Percentiles rank a stretch among this genome's conserved stretches.
Conservation (phyloP, 441 rosid species). For the Mallotus japonicus region DNA sequence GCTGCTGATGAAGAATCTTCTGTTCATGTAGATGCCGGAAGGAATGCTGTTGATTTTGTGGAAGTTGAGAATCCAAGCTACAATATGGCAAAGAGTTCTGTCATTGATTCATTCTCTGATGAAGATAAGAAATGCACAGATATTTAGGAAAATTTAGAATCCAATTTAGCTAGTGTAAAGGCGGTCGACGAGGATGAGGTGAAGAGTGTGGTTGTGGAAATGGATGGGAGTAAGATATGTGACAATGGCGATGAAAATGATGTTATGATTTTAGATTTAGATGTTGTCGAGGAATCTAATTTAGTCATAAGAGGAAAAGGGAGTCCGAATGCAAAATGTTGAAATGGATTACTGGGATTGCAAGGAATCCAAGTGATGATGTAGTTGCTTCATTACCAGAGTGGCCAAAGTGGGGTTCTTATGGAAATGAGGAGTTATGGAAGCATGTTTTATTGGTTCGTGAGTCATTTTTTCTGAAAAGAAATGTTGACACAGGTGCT, state of each 20-base stretch:
- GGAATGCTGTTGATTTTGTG: constrained; percentile 25
- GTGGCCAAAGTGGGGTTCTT: constrained; percentile 61
- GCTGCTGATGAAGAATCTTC: constrained; percentile 31
- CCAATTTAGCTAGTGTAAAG: constrained; percentile 22
- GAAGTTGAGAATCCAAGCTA: constrained; percentile 26
- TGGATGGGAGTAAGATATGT: constrained; percentile 25
- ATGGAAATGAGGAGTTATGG: constrained; percentile 63
- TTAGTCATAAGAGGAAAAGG: constrained; percentile 49
- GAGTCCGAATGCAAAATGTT: constrained; percentile 42
- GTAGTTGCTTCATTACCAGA: constrained; percentile 53
- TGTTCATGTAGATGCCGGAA: constrained; percentile 23
- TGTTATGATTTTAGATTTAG: constrained; percentile 18
- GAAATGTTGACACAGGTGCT: constrained; percentile 32
- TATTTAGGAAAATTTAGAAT: constrained; percentile 21
- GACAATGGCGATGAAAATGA: constrained; percentile 24
- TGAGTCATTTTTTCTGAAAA: constrained; percentile 42
- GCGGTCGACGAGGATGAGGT: constrained; percentile 27
- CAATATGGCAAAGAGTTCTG: constrained; percentile 29
- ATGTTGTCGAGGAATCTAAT: constrained; percentile 17
- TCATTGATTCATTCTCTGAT: constrained; percentile 23
- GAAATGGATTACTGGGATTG: constrained; percentile 60
- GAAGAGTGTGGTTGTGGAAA: constrained; percentile 29
- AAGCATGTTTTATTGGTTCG: constrained; percentile 66
- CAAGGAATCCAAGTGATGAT: constrained; percentile 58
- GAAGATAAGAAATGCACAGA: constrained; percentile 27